Conservation (phyloP, 768 basidiomycete species). For the Glaciozyma antarctica region DNA sequence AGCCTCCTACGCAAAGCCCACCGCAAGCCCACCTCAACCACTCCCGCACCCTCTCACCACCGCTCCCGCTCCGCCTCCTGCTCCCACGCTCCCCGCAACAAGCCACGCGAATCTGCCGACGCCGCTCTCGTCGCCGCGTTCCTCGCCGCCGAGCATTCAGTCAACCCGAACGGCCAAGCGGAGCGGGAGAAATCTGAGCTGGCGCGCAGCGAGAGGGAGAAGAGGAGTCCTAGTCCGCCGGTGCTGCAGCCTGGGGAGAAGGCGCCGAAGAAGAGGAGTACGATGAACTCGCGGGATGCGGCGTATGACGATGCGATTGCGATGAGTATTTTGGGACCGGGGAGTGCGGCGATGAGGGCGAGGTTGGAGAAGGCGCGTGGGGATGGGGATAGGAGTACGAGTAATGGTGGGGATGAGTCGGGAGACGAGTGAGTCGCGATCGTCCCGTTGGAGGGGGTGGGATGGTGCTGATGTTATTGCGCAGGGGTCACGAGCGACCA, state of each 20-base stretch:
- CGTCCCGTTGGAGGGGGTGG: neutral
- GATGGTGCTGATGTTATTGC: neutral
- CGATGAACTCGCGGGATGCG: constrained; percentile 95
- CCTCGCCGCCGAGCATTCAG: constrained; percentile 25
- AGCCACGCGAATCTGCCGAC: constrained; percentile 27
- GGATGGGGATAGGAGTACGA: constrained; percentile 11
- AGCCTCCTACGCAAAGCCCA: constrained; percentile 46
- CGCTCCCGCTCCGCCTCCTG: constrained; percentile 53
- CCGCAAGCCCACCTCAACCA: constrained; percentile 42
- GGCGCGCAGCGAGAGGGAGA: neutral
- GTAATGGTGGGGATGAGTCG: constrained; percentile 7
- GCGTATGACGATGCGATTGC: constrained; percentile 67
- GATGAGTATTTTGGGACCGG: constrained; percentile 18
- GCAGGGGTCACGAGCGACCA: too few species aligned
- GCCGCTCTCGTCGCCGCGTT: constrained; percentile 16
- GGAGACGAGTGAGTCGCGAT: neutral
- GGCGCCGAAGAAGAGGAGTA: constrained; percentile 71
- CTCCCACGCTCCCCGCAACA: constrained; percentile 46
- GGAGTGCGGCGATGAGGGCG: constrained; percentile 33
- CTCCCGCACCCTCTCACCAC: constrained; percentile 50
- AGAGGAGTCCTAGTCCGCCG: neutral
- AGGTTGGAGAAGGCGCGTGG: constrained; percentile 34
- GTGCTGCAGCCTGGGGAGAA: neutral
- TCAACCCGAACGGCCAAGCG: neutral
- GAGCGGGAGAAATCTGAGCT: neutral